Evolutionary conservation across 2,329 filamentous ascomycete species (phyloP), one percentile per base, ranked within the genome.

Genomic region (Penicillium sp.): DNA sequence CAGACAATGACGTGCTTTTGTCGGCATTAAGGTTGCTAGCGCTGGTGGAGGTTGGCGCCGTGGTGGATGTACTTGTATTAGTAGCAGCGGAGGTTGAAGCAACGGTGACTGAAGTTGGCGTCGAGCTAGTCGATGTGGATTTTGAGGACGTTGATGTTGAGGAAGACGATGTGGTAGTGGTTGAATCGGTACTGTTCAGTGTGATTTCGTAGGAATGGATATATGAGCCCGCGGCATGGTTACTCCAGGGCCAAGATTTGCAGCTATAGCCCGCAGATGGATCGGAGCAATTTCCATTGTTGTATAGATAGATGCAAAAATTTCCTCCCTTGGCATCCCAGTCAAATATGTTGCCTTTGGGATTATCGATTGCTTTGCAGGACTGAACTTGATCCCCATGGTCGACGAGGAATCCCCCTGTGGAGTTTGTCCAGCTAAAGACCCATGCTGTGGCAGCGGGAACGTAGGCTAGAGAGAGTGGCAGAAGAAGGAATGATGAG

Each of bases 401-500:
- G 46, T 50, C 35, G 6, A 35, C 51, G 2, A 56, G 54, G 19
- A 51, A 37, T 2, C 18, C 19, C 14, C 27, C 46, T 7, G 18
- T 14, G 4, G 54, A 46, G 16, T 43, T 41, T 19, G 54, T 56
- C 54, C 54, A 56, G 37, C 46, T 50, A 31, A 56, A 56, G n/a
- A 56, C 54, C 54, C 54, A 56, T 43, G 54, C 54, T 16, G 54
- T 51, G 13, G 54, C 19, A 7, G 54, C 10, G 9, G 54, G 47
- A 11, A 56, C 6, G 27, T 24, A 51, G 18, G 54, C 46, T 3
- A 56, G 54, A 19, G 22, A 56, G 9, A 51, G 54, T 6, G 44
- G 37, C 14, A 44, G 36, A 19, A 56, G 37, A 51, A 51, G 27
- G 2, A 47, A 24, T 16, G 46, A 41, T 14, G 24, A 56, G 47